Conservation (phyloP, 108 stramenopile species). For the Conticribra guillardii region DNA sequence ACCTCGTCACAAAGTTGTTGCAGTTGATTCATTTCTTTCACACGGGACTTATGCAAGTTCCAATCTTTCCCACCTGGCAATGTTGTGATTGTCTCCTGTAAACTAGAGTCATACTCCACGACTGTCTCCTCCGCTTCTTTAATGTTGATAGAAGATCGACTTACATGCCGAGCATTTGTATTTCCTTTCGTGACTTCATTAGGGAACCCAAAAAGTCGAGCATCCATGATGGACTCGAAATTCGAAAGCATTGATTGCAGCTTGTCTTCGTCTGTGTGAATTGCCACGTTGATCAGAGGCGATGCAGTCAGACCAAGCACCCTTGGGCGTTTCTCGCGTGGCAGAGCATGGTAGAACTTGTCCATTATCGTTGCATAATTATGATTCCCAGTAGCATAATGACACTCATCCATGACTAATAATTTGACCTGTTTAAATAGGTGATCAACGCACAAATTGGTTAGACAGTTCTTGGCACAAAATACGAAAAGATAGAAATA, state of each 20-base stretch:
- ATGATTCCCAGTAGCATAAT: slow-evolving; percentile 58
- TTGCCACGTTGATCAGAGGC: slow-evolving; percentile 58
- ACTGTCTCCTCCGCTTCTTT: slow-evolving; percentile 18
- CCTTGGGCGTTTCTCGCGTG: slow-evolving; percentile 43
- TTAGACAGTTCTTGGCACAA: no score
- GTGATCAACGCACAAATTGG: no score
- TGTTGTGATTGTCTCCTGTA: neutral
- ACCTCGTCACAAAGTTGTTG: slow-evolving; percentile 53
- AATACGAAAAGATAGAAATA: no score
- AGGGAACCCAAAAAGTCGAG: slow-evolving; percentile 39
- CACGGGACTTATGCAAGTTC: slow-evolving; percentile 37
- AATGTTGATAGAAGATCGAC: neutral
- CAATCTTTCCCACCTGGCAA: slow-evolving; percentile 41
- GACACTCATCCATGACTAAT: slow-evolving; percentile 72
- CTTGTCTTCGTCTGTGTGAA: slow-evolving; percentile 44
- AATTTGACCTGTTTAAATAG: slow-evolving; percentile 51
- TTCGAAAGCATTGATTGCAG: slow-evolving; percentile 44
- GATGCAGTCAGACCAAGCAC: slow-evolving; percentile 72
- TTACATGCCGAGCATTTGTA: neutral
- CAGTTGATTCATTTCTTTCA: slow-evolving; percentile 60
- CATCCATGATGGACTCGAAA: slow-evolving; percentile 58
- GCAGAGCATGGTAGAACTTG: slow-evolving; percentile 58
- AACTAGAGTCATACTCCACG: slow-evolving; percentile 1
- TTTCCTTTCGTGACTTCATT: neutral
- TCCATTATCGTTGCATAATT: slow-evolving; percentile 52